Percentiles rank a stretch among this genome's conserved stretches.
These are phyloP conservation scores for Avena atlantica DNA, from an alignment of 176 grass and related monocot genomes.

Conservation along the genomic window DNA sequence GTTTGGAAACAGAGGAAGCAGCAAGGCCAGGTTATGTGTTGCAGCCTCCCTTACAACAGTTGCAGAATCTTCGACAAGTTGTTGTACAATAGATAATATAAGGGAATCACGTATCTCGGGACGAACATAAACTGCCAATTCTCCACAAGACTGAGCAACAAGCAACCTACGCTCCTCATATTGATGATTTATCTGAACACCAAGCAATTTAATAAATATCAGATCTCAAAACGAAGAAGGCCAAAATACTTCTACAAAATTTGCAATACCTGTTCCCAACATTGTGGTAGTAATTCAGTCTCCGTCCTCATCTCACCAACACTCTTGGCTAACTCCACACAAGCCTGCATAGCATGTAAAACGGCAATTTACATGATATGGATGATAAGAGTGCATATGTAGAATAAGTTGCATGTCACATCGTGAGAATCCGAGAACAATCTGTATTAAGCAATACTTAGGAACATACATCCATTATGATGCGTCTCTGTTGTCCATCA, in stretches of 20 bases:
- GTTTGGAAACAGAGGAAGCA: conserved; percentile 94
- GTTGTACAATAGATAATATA: conserved; percentile 98
- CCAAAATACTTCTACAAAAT: conserved; percentile 35
- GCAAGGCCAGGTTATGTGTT: conserved; percentile 83
- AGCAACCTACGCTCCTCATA: conserved; percentile 92
- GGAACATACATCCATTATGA: conserved; percentile 92
- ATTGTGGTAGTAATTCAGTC: conserved; percentile 96
- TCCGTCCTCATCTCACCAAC: conserved; percentile 98
- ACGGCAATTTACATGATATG: conserved; percentile 33
- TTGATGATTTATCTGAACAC: conserved; percentile 93
- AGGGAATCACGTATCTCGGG: conserved; percentile 96
- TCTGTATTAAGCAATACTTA: conserved; percentile 32
- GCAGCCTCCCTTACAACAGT: conserved; percentile 92
- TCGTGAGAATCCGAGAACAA: conserved; percentile 3
- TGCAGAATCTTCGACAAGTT: conserved; percentile 93
- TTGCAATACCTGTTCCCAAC: conserved; percentile 89
- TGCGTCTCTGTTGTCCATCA: conserved; percentile 84
- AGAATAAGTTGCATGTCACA: conserved; percentile 25
- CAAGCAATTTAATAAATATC: conserved; percentile 40
- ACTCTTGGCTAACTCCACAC: conserved; percentile 86
- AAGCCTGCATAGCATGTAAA: conserved; percentile 66
- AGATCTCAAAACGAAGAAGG: conserved; percentile 37
- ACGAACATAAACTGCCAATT: conserved; percentile 86
- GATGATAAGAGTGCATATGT: neutral
- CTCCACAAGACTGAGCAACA: conserved; percentile 94